phyloP scores from a whole-genome alignment of 2,329 filamentous ascomycete species.

The Fusarium albidum region DNA sequence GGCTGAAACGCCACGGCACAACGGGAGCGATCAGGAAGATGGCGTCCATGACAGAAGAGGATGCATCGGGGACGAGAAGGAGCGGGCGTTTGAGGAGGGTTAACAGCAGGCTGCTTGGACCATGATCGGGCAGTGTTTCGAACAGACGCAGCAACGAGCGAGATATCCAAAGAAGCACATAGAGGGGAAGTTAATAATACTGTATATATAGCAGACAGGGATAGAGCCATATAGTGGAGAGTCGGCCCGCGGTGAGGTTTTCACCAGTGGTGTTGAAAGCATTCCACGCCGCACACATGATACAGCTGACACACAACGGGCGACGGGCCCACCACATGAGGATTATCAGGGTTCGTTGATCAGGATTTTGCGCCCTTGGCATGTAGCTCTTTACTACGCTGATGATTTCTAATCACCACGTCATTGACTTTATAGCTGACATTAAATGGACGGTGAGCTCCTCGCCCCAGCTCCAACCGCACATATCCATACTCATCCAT shows the following conservation, averaged over 20 bases:
- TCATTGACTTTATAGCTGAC: conserved; percentile 11
- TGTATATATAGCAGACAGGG: conserved; percentile 2
- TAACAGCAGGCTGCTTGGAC: conserved; percentile 44
- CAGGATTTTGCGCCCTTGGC: background rate
- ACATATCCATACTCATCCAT: background rate
- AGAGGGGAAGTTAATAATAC: conserved; percentile 20
- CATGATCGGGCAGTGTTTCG: conserved; percentile 13
- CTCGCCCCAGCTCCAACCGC: no score
- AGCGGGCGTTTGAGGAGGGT: conserved; percentile 47
- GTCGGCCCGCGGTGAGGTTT: conserved; percentile 11
- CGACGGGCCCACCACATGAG: no score
- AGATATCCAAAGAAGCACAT: background rate
- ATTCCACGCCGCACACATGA: conserved; percentile 4
- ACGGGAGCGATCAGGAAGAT: conserved; percentile 12
- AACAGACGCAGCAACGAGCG: background rate
- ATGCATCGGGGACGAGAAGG: conserved; percentile 39
- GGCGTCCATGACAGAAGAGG: conserved; percentile 25
- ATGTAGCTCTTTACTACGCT: background rate
- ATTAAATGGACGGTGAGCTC: conserved; percentile 9
- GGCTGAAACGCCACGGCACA: conserved; percentile 27
- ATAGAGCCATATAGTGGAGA: conserved; percentile 5
- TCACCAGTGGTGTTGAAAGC: conserved; percentile 23
- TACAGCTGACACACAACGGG: no score
- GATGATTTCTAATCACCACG: conserved; percentile 26
- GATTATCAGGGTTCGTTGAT: background rate